Base-by-base conservation (phyloP, 202 grass and related monocot species). In the Setaria italica region DNA sequence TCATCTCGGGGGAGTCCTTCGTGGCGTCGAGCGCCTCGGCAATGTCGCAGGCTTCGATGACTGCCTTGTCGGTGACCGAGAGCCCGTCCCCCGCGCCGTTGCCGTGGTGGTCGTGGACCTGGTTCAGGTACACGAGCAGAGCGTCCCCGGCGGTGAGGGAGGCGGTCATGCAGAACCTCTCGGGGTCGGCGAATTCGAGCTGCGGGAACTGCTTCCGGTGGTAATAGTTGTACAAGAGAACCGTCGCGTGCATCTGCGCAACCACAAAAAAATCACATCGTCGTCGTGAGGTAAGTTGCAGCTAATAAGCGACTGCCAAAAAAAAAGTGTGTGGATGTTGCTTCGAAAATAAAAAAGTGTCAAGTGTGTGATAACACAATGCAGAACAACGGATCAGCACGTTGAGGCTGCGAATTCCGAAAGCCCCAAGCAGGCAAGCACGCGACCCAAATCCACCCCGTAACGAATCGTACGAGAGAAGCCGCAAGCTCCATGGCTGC, bases 141-240 rank as follows among this genome's bases (percentile, higher is more conserved):
- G 47, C 3, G 15, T 79, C 77, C 56, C 90, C 86, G 67, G 76
- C 57, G 55, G 59, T 16, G 64, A 88, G 46, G 72, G 45, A 62
- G 21, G 94, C 86, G 7, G 25, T 54, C 45, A 62, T 49, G 75
- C 76, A 84, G 34, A 92, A 89, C 15, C 81, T 75, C 70, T 84
- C 62, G 45, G 82, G 49, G 63, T 81, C 55, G 41, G 79, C 86
- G 60, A 92, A 91, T 11, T 73, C 78, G 58, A 92, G 85, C 20
- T 88, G 53, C 0, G 81, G 90, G 56, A 55, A 91, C 62, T 86
- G 78, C 64, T 88, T 97, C 16, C 90, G 71, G 47, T 97, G 88
- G 85, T 94, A 94, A 67, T 92, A 97, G 17, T 94, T 97, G 45
- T 91, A 97, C 29, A 97, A 47, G 53, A 97, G 53, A 21, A 89